Evolutionary conservation across 371 early-diverging fungal species (phyloP).

Genomic region (Mucor lusitanicus): DNA sequence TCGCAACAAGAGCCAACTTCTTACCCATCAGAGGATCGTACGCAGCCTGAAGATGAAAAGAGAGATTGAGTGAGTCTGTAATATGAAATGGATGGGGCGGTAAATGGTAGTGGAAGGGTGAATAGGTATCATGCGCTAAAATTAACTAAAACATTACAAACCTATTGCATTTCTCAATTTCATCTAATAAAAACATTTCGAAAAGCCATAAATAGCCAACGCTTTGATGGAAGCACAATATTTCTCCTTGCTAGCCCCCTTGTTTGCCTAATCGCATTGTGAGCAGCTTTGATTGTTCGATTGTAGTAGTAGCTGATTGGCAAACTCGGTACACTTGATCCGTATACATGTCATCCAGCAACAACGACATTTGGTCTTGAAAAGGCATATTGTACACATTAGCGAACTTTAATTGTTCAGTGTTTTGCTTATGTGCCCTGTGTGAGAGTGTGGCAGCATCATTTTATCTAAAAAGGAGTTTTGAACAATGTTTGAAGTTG

Average conservation of each 20-base stretch:
- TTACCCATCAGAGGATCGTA: background rate
- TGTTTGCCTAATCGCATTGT: background rate
- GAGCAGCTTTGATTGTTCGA: background rate
- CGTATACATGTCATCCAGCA: background rate
- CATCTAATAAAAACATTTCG: background rate
- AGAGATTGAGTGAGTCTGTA: background rate
- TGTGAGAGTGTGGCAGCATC: too few species aligned
- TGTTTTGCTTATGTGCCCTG: too few species aligned
- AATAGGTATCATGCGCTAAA: background rate
- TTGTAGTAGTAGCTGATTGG: too few species aligned
- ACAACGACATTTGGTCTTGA: too few species aligned
- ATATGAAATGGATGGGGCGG: background rate
- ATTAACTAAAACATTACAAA: background rate
- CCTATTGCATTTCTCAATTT: background rate
- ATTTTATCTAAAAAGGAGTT: background rate
- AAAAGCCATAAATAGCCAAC: background rate
- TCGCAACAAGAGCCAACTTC: background rate
- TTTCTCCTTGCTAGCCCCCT: background rate
- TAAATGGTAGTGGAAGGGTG: background rate
- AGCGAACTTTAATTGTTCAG: background rate
- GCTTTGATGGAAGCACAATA: slow-evolving; percentile 13
- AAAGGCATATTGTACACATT: background rate
- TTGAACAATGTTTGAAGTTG: background rate
- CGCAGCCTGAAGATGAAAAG: background rate
- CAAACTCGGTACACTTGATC: background rate